Base-by-base conservation (phyloP, 2,329 filamentous ascomycete species). In the Raffaelea ambrosiae region DNA sequence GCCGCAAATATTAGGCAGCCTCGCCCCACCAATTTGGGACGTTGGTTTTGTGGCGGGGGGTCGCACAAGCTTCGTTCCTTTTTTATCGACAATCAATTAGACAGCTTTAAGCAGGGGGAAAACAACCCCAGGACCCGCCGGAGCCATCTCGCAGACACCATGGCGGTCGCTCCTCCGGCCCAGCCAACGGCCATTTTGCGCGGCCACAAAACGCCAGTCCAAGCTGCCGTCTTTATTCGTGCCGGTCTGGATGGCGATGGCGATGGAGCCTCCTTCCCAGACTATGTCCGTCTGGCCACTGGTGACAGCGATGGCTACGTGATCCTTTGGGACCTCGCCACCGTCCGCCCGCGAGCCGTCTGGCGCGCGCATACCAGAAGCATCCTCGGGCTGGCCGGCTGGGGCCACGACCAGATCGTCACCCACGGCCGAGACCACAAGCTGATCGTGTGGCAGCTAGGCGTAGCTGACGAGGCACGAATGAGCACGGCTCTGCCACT, bases 231-330 rank as follows among this genome's bases (percentile, higher is more conserved):
- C 1, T 54, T 54, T 48, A 43, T 52, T 33, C 50, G 48, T 2
- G 33, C 40, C 11, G 33, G 40, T 4, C 51, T 44, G 52, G 58
- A 20, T 21, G 46, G 38, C 23, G 49, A 51, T 22, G 62, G 61
- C 31, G 91, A 53, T 91, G 91, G 45, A 29, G 13, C 7, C 26
- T 29, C 26, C 18, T 16, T 14, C 91, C 96, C 67, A 76, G 79
- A 47, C 1, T 82, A 88, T 54, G 82, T 96, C 43, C 83, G 87
- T 31, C 79, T 98, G 5, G 70, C 88, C 13, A 93, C 88, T 1
- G 91, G 86, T 33, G 93, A 98, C 66, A 86, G 88, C 9, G 86
- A 95, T 39, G 93, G 93, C 50, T 96, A 85, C 74, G 73, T 95
- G 31, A 77, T 95, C 7, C 68, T 89, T 20, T 98, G 93, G 93